Evolutionary conservation across 2,329 filamentous ascomycete species (phyloP).

Genomic region (Amylocarpus encephaloides): DNA sequence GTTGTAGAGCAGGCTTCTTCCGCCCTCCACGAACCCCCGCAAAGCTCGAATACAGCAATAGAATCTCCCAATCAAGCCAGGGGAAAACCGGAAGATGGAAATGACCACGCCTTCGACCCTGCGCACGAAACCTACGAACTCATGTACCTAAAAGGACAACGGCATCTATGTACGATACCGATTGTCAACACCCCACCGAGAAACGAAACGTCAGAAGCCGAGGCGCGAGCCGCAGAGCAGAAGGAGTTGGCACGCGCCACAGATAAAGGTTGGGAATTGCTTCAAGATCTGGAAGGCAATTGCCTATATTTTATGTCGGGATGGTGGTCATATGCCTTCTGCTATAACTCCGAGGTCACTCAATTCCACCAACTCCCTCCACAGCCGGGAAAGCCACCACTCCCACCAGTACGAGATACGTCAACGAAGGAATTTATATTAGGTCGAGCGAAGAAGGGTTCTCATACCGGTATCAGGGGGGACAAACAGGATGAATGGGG

Average conservation of each 20-base stretch:
- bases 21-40: slow-evolving; percentile 19
- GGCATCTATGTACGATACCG: slow-evolving; percentile 62
- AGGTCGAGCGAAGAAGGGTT: slow-evolving; percentile 42
- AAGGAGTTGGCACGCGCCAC: slow-evolving; percentile 62
- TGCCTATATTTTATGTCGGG: slow-evolving; percentile 67
- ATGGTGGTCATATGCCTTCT: slow-evolving; percentile 74
- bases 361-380: slow-evolving; percentile 67
- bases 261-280: slow-evolving; percentile 59
- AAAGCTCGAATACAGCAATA: slow-evolving; percentile 22
- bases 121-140: slow-evolving; percentile 44
- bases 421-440: slow-evolving; percentile 57
- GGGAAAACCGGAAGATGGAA: slow-evolving; percentile 1
- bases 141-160: slow-evolving; percentile 50
- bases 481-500: slow-evolving; percentile 32
- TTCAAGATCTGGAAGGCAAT: slow-evolving; percentile 59
- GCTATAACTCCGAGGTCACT: slow-evolving; percentile 63
- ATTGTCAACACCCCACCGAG: slow-evolving; percentile 41
- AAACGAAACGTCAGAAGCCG: slow-evolving; percentile 43
- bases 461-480: slow-evolving; percentile 18
- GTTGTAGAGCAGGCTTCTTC: slow-evolving; percentile 35
- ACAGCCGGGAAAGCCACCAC: slow-evolving; percentile 51
- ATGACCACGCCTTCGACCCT: slow-evolving; percentile 20
- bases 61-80: slow-evolving; percentile 16
- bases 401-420: slow-evolving; percentile 61
- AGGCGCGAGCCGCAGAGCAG: slow-evolving; percentile 52